Evolutionary conservation across 441 rosid genomes (phyloP).

Genomic region (Eutrema salsugineum): DNA sequence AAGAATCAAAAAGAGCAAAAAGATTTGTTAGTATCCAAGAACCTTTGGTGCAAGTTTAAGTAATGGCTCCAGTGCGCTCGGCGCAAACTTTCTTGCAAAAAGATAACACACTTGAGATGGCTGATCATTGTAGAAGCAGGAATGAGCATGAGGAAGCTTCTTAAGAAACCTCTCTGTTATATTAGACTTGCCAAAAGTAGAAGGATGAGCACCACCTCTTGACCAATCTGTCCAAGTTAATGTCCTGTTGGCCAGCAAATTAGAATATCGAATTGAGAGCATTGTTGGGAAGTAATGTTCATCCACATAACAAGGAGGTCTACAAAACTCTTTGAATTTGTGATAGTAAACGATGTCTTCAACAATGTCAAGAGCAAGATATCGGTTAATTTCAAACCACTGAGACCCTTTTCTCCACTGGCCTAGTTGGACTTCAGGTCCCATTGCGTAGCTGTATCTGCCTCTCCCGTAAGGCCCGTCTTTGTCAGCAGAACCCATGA

Average conservation of each 20-base stretch:
- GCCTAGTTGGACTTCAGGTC: slow-evolving; percentile 59
- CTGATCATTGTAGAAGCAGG: slow-evolving; percentile 60
- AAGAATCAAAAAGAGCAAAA: background rate
- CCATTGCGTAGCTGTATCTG: slow-evolving; percentile 57
- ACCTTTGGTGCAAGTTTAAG: slow-evolving; percentile 48
- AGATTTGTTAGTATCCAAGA: slow-evolving; percentile 39
- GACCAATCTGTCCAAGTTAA: slow-evolving; percentile 94
- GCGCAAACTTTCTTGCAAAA: slow-evolving; percentile 81
- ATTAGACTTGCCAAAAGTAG: slow-evolving; percentile 56
- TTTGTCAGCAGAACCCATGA: slow-evolving; percentile 75
- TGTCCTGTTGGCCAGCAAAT: slow-evolving; percentile 64
- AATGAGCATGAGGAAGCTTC: slow-evolving; percentile 34
- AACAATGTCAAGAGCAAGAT: slow-evolving; percentile 53
- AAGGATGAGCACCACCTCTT: slow-evolving; percentile 84
- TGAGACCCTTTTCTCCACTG: slow-evolving; percentile 97
- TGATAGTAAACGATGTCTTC: slow-evolving; percentile 56
- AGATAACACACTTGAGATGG: slow-evolving; percentile 52
- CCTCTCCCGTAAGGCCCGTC: slow-evolving; percentile 75
- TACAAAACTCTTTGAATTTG: slow-evolving; percentile 70
- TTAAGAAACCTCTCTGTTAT: slow-evolving; percentile 47
- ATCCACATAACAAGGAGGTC: slow-evolving; percentile 76
- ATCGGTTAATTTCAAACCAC: slow-evolving; percentile 81
- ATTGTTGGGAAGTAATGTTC: slow-evolving; percentile 94
- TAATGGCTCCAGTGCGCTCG: slow-evolving; percentile 70
- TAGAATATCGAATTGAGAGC: slow-evolving; percentile 54